Conservation (phyloP, 352 stramenopile genomes). For the Elongisporangium undulatum region DNA sequence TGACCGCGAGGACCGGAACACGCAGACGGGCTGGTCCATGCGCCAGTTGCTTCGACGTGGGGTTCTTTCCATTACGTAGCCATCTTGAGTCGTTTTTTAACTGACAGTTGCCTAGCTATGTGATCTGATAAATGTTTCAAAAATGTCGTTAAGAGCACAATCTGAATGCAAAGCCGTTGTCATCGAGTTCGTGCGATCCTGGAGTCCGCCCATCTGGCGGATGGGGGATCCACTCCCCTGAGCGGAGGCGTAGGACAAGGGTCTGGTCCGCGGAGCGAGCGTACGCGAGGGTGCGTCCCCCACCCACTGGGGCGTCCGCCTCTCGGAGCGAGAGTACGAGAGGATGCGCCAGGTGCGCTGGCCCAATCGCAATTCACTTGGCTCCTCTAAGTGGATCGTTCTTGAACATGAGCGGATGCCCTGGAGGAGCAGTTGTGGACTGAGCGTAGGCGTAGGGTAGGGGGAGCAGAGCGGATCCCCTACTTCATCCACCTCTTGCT, state of each 20-base stretch:
- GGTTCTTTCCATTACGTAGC: conserved; percentile 18
- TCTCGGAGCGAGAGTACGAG: background rate
- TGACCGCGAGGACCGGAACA: conserved; percentile 37
- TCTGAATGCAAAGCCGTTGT: background rate
- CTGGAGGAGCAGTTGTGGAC: background rate
- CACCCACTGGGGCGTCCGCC: background rate
- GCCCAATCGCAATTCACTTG: background rate
- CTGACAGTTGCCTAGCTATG: background rate
- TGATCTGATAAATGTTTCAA: background rate
- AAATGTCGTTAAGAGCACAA: too few species aligned
- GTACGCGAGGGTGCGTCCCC: background rate
- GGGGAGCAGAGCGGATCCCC: background rate
- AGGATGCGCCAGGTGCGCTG: background rate
- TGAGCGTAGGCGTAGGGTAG: background rate
- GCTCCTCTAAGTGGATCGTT: background rate
- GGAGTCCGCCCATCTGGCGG: background rate
- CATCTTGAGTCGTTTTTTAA: background rate
- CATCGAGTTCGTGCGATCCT: background rate
- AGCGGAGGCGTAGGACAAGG: background rate
- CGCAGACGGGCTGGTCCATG: conserved; percentile 68
- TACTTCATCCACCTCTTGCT: background rate
- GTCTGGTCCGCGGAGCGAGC: background rate
- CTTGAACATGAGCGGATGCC: background rate
- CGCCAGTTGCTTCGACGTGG: conserved; percentile 73
- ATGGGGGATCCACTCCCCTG: background rate